Evolutionary conservation across 208 protist genomes (phyloP).

Genomic region (Crithidia thermophila): DNA sequence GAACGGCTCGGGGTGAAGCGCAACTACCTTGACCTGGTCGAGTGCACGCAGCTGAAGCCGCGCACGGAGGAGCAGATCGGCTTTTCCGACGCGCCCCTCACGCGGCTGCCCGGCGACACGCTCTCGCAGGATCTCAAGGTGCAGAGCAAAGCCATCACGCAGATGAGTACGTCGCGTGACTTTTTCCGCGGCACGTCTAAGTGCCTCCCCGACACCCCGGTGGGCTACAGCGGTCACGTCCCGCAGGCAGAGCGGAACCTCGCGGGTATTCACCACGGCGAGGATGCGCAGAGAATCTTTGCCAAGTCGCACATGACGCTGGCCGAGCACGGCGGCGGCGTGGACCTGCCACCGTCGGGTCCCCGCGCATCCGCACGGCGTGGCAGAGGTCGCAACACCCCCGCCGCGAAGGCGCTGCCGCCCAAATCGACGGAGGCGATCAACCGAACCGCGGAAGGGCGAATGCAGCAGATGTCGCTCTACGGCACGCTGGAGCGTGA

Average conservation of each 20-base stretch:
- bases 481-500: slow-evolving; percentile 47
- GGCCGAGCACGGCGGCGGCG: slow-evolving; percentile 82
- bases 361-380: slow-evolving; percentile 46
- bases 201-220: slow-evolving; percentile 46
- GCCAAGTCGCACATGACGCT: slow-evolving; percentile 92
- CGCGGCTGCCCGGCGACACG: slow-evolving; percentile 40
- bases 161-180: slow-evolving; percentile 65
- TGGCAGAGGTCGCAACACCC: slow-evolving; percentile 49
- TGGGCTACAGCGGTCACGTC: slow-evolving; percentile 70
- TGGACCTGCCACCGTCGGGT: slow-evolving; percentile 48
- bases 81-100: slow-evolving; percentile 46
- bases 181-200: slow-evolving; percentile 80
- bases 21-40: slow-evolving; percentile 85
- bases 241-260: slow-evolving; percentile 53
- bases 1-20: slow-evolving; percentile 41
- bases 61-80: slow-evolving; percentile 64
- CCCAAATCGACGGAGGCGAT: slow-evolving; percentile 61
- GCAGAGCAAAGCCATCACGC: slow-evolving; percentile 76
- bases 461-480: slow-evolving; percentile 59
- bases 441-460: slow-evolving; percentile 63
- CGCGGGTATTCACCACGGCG: slow-evolving; percentile 42
- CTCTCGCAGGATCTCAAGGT: slow-evolving; percentile 51
- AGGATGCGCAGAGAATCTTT: slow-evolving; percentile 63
- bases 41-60: slow-evolving; percentile 71
- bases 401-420: slow-evolving; percentile 42